Evolutionary conservation across 2,329 filamentous ascomycete species (phyloP), one percentile per base, ranked within the genome.

Genomic region (Albophoma yamanashiensis): DNA sequence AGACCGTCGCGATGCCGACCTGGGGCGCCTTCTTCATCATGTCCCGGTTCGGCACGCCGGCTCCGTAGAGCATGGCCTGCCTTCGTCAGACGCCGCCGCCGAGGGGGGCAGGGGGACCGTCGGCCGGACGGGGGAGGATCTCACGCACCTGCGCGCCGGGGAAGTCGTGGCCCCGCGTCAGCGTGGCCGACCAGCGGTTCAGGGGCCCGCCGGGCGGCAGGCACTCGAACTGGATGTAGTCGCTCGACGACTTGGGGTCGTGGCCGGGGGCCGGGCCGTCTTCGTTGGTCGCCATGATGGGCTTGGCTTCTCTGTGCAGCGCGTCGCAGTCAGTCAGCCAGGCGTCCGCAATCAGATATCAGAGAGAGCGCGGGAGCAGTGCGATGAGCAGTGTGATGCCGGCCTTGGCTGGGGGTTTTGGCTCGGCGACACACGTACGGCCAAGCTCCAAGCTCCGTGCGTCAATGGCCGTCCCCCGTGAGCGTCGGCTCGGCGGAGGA

Each of bases 51-150:
- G 92, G 90, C 40, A 97, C 89, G 31, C 93, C 93, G 11, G 93
- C 92, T 17, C 89, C 92, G 75, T 96, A 97, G 27, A 97, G 82
- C 93, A 97, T 97, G 50, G 93, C 91, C 88, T 92, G 14, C n/a
- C n/a, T n/a, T n/a, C n/a, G n/a, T n/a, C n/a, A n/a, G n/a, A n/a
- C n/a, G n/a, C n/a, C n/a, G n/a, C n/a, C n/a, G n/a, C n/a, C n/a
- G n/a, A n/a, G n/a, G n/a, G n/a, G n/a, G n/a, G n/a, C n/a, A n/a
- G n/a, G n/a, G n/a, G 20, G 22, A 20, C 3, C 14, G 5, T 8
- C 25, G 12, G 22, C 15, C 4, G 22, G 7, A 8, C 7, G 2
- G 6, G n/a, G n/a, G n/a, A n/a, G n/a, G 12, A 3, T 47, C 27
- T 17, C 34, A 31, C 50, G 61, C 73, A 90, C 91, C 82, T 96